Conservation (phyloP, 1,139 yeast genomes). For the Candida neerlandica region DNA sequence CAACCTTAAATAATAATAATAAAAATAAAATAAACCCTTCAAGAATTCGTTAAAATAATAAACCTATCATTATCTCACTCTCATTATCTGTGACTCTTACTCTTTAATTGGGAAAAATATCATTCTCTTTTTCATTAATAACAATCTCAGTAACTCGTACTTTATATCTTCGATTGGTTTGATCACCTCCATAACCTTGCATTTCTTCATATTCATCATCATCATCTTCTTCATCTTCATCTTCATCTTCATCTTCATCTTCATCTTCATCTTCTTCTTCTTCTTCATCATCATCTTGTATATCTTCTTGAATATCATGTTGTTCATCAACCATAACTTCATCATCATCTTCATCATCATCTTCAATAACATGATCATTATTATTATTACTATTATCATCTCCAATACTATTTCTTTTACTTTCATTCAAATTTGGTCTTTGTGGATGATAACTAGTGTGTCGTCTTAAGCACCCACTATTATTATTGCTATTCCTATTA, state of each 20-base stretch:
- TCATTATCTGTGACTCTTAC: too few species aligned
- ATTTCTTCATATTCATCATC: slow-evolving; percentile 27
- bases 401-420: slow-evolving; percentile 9
- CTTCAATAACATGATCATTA: slow-evolving; percentile 11
- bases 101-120: slow-evolving; percentile 26
- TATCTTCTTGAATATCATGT: slow-evolving; percentile 9
- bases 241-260: slow-evolving; percentile 23
- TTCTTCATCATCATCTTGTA: slow-evolving; percentile 16
- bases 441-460: slow-evolving; percentile 37
- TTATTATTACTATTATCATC: too few species aligned
- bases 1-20: slow-evolving; percentile 1
- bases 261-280: slow-evolving; percentile 19
- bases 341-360: slow-evolving; percentile 15
- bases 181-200: slow-evolving; percentile 28
- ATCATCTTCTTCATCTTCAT: slow-evolving; percentile 26
- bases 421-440: slow-evolving; percentile 26
- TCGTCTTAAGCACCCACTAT: slow-evolving; percentile 22
- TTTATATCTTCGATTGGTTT: slow-evolving; percentile 33
- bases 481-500: background rate
- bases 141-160: slow-evolving; percentile 57
- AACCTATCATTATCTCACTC: too few species aligned
- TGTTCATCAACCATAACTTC: slow-evolving; percentile 18
- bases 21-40: background rate
- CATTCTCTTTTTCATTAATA: slow-evolving; percentile 42
- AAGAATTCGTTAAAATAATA: too few species aligned